Base-by-base conservation (phyloP, 768 basidiomycete genomes). In the Calocera cornea region DNA sequence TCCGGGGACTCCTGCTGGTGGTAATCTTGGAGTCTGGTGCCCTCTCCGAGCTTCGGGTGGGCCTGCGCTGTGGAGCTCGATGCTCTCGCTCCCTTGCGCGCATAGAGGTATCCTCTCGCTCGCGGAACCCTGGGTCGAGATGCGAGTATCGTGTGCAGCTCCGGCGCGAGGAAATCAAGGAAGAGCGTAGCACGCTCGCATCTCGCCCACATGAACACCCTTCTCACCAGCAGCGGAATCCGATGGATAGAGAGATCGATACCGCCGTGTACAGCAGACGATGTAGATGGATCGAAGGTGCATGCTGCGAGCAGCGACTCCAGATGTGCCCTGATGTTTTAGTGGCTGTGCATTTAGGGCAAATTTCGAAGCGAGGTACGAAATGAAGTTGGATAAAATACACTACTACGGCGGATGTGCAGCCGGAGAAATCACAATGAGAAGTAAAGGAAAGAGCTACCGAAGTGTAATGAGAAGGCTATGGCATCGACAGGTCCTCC, bases 401-500 rank as follows among this genome's bases (percentile, higher is more conserved):
- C 44, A 47, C 40, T 41, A 47, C 44, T 47, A 47, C 44, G 19
- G 19, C 19, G 44, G 24, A 47, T 19, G n/a, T 47, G 19, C 44
- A 47, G 7, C 44, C 44, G 19, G 44, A 47, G 44, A 47, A 19
- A 47, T n/a, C 36, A 38, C 36, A 7, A 17, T 19, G 44, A n/a
- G n/a, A n/a, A n/a, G 44, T 47, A 47, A 24, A 7, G 19, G 19
- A 47, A 19, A 47, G 5, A 19, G 5, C 19, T 19, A 47, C 5
- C 3, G 3, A 19, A 3, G 19, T 19, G 44, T 47, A 47, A 3
- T 7, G 7, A 47, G 44, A 27, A 29, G 54, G 24, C 31, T 60
- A 60, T 33, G 24, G 54, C 54, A 60, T 60, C 31, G 54, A 5
- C 27, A 29, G 14, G 22, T 60, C 54, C 49, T 49, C 54, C 94